Conservation (phyloP, 2,329 filamentous ascomycete genomes). For the Lasiodiplodia theobromae region DNA sequence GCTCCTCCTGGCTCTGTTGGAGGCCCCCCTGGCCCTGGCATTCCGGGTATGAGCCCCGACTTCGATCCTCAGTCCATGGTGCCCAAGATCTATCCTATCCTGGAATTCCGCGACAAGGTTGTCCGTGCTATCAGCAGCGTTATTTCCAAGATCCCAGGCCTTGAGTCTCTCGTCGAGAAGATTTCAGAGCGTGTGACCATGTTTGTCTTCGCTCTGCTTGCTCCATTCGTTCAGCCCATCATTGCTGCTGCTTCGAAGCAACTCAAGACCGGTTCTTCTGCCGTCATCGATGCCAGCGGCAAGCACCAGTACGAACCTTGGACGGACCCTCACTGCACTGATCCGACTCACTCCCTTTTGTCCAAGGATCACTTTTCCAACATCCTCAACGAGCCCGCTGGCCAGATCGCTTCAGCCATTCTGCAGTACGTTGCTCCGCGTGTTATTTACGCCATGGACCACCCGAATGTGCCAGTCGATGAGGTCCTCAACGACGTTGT, state of each 20-base stretch:
- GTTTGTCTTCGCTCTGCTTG: slow-evolving; percentile 88
- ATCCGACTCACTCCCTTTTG: slow-evolving; percentile 60
- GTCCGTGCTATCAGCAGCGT: slow-evolving; percentile 84
- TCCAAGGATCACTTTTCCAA: slow-evolving; percentile 62
- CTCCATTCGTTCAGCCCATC: slow-evolving; percentile 90
- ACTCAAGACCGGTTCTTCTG: slow-evolving; percentile 84
- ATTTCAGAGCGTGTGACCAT: slow-evolving; percentile 92
- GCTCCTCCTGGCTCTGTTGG: slow-evolving; percentile 54
- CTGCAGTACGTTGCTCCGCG: slow-evolving; percentile 88
- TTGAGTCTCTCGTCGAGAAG: slow-evolving; percentile 88
- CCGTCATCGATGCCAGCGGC: slow-evolving; percentile 63
- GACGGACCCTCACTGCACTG: slow-evolving; percentile 55
- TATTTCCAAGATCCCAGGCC: slow-evolving; percentile 89
- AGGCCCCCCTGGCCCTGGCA: slow-evolving; percentile 57
- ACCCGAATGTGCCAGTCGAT: slow-evolving; percentile 80
- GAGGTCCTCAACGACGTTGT: slow-evolving; percentile 84
- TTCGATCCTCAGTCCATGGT: slow-evolving; percentile 67
- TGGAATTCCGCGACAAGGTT: slow-evolving; percentile 92
- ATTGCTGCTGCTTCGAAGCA: slow-evolving; percentile 85
- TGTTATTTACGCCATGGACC: slow-evolving; percentile 91
- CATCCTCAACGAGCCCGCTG: slow-evolving; percentile 57
- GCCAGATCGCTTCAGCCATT: slow-evolving; percentile 61
- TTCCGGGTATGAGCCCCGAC: slow-evolving; percentile 76
- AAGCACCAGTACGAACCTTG: slow-evolving; percentile 60
- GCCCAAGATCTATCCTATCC: slow-evolving; percentile 86